Percentiles rank a stretch among this genome's conserved stretches.
Evolutionary conservation across 2,329 filamentous ascomycete species (phyloP).

Genomic region (Dryadomyces quercivorus): DNA sequence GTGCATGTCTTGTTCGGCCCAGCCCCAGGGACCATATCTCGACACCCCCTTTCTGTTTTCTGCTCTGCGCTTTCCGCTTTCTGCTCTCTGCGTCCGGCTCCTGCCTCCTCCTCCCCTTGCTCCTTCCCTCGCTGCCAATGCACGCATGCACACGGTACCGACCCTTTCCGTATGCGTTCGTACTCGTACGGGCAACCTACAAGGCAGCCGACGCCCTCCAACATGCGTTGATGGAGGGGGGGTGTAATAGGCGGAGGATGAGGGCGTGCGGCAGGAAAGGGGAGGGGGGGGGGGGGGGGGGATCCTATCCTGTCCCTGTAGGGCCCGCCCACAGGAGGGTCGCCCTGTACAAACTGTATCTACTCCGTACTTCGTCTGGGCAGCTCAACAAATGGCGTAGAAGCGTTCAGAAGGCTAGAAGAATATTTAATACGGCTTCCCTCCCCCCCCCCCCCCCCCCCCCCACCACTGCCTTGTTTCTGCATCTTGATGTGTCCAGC

Average conservation of each 20-base stretch:
- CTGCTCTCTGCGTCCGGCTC: too few species aligned
- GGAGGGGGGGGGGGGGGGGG: neutral
- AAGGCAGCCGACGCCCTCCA: neutral
- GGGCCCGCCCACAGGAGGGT: neutral
- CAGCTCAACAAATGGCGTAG: neutral
- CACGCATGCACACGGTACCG: neutral
- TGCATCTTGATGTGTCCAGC: neutral
- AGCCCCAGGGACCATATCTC: too few species aligned
- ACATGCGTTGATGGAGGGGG: neutral
- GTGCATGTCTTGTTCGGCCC: too few species aligned
- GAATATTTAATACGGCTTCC: constrained; percentile 10
- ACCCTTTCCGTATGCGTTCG: neutral
- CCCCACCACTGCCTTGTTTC: neutral
- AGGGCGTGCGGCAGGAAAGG: neutral
- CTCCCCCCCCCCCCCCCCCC: neutral
- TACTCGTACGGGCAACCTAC: neutral
- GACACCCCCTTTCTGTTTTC: too few species aligned
- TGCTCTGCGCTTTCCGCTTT: too few species aligned
- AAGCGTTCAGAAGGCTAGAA: neutral
- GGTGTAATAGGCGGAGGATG: neutral
- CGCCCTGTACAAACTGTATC: neutral
- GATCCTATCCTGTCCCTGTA: neutral
- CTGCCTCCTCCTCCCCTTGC: too few species aligned
- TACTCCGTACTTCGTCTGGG: neutral
- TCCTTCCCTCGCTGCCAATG: neutral